A percentile compares a stretch with the other conserved stretches of the same genome.
These are phyloP conservation scores for Chlamydomonas urium DNA, from an alignment of 139 green algal genomes.

Conservation along the genomic window DNA sequence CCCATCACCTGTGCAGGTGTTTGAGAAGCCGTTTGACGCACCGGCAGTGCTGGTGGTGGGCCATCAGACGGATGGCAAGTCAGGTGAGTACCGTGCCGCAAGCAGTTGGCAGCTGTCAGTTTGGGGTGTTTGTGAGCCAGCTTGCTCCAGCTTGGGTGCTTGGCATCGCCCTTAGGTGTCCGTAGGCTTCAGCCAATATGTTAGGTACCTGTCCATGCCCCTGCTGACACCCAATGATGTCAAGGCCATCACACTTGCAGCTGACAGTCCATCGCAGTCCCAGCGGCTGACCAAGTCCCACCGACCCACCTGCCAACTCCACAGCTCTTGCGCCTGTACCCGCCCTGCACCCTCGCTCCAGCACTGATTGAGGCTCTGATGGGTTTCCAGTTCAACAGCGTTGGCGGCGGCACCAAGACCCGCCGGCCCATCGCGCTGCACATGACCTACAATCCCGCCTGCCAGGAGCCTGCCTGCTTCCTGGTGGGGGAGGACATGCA, in stretches of 20 bases:
- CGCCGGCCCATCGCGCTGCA: conserved; percentile 90
- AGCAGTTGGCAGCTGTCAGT: not conserved
- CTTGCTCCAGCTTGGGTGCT: not conserved
- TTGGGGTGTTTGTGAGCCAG: not conserved
- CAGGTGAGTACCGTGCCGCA: too few species aligned
- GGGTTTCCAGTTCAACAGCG: conserved; percentile 97
- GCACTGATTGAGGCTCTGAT: conserved; percentile 94
- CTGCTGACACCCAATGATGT: too few species aligned
- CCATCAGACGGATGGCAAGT: conserved; percentile 96
- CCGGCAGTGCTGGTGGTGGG: conserved; percentile 94
- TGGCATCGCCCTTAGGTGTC: not conserved
- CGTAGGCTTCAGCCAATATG: too few species aligned
- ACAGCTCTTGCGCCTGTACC: too few species aligned
- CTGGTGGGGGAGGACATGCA: conserved; percentile 68
- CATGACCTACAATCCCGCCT: conserved; percentile 93
- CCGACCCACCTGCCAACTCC: too few species aligned
- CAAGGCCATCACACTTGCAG: too few species aligned
- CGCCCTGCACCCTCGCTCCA: conserved; percentile 32
- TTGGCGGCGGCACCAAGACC: conserved; percentile 95
- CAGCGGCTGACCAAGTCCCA: too few species aligned
- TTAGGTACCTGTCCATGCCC: not conserved
- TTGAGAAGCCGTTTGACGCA: conserved; percentile 70
- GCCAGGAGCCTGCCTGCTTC: conserved; percentile 80
- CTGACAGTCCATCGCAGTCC: too few species aligned
- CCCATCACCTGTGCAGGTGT: conserved; percentile 4